Percentiles rank a stretch among this genome's conserved stretches.
phyloP scores from a whole-genome alignment of 352 stramenopile species.

The Globisporangium sylvaticum region DNA sequence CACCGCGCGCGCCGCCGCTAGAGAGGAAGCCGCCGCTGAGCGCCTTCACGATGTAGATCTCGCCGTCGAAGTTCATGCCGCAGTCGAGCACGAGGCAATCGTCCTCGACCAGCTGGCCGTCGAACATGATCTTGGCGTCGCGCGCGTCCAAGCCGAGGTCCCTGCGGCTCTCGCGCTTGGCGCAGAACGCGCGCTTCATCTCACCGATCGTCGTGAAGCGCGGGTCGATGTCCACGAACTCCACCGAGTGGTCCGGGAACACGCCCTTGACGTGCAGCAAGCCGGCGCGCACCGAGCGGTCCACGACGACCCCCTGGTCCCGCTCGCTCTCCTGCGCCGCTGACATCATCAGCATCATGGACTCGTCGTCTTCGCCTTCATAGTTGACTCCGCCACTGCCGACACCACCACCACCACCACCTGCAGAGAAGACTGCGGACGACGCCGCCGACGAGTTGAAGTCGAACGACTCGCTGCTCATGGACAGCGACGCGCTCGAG shows the following conservation, averaged over 20 bases:
- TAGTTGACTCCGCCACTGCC: neutral
- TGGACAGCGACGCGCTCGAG: constrained; percentile 13
- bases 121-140: constrained; percentile 72
- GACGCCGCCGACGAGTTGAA: constrained; percentile 21
- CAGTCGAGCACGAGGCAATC: constrained; percentile 84
- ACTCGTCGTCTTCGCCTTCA: constrained; percentile 18
- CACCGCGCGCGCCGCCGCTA: neutral
- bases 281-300: constrained; percentile 44
- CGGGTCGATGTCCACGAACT: constrained; percentile 78
- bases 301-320: constrained; percentile 28
- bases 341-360: constrained; percentile 5
- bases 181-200: constrained; percentile 59
- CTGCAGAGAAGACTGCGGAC: constrained; percentile 7
- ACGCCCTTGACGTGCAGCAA: constrained; percentile 78
- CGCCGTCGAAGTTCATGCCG: constrained; percentile 63
- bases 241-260: constrained; percentile 77
- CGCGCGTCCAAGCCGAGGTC: constrained; percentile 41
- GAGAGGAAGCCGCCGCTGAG: constrained; percentile 10
- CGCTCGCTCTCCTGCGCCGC: neutral
- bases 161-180: constrained; percentile 36
- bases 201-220: constrained; percentile 67
- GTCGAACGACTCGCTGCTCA: constrained; percentile 34
- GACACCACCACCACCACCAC: neutral
- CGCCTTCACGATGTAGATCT: constrained; percentile 63
- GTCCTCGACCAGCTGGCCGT: constrained; percentile 66